Base-by-base conservation (phyloP, 768 basidiomycete species). In the Strobilomyces confusus region DNA sequence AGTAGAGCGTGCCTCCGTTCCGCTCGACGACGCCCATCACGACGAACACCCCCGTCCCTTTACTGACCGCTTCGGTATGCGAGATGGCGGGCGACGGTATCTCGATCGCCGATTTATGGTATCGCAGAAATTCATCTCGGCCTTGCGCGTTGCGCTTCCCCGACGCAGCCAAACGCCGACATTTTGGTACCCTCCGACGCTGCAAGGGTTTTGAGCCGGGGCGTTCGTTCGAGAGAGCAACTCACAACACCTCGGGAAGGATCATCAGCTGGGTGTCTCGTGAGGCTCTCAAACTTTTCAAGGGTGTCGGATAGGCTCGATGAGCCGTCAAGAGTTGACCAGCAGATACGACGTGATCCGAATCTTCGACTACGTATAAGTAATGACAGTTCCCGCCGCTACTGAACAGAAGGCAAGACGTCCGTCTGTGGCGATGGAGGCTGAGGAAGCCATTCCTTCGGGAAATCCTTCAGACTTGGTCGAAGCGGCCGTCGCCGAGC, bases 381-480 rank as follows among this genome's bases (percentile, higher is more conserved):
- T 47, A 57, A 44, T 34, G 46, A 57, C 44, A 48, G 37, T 26
- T 33, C 22, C 14, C 20, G 43, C 55, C 56, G 69, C 52, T 53
- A 36, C 17, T 36, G 49, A 26, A 45, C 48, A 51, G 34, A 40
- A 40, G 51, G 29, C 9, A 34, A 32, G 36, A 45, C 43, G 45
- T 61, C 46, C 29, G 45, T 30, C 45, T 40, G 33, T 38, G 36
- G 23, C 17, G 44, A 52, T 44, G 59, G 23, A 23, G 48, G 48
- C 45, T 53, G 62, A 46, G 85, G 85, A 52, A 95, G 75, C 93
- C 93, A 97, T 66, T 88, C 88, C 64, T 79, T 71, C 9, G 93
- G 93, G 68, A 94, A 95, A 65, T 94, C 91, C 57, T 71, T 76
- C 49, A 93, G 74, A 19, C 87, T 80, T 23, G 90, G 84, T 56